Evolutionary conservation across 140 eudicot genomes (phyloP), one percentile per base, ranked within the genome.

Genomic region (Flaveria floridana): DNA sequence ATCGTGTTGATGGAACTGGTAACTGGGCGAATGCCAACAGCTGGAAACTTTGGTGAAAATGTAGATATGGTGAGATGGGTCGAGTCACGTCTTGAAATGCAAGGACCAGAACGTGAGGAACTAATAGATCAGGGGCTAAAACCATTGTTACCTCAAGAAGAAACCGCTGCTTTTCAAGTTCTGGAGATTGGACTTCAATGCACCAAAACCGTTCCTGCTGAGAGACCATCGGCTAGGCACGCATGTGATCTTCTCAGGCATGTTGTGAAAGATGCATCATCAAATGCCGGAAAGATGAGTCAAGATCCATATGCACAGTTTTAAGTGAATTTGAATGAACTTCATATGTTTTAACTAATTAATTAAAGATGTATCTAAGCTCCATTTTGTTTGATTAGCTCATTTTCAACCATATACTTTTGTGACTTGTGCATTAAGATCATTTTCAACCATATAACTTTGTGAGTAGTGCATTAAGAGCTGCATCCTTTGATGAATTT

Each of bases 41-140:
- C 80, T 30, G 90, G 85, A 68, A 85, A 78, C 47, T 93, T 93
- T 42, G 98, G 98, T 12, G 89, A 78, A 74, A 84, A 86, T 55
- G 81, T 93, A 81, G 97, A 93, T 74, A 90, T 90, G 97, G 97
- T 93, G 59, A 85, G 97, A 65, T 93, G 98, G 98, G 87, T 86
- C 0, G 96, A 90, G 78, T 81, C 93, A 3, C 84, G 66, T 15
- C 73, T 82, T 30, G 89, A 88, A 80, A 84, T 72, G 86, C 83
- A 80, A 70, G 92, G 87, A 57, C 65, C 86, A 1, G 85, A 21
- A 0, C 75, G 79, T 1, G 96, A 93, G 7, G 90, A 80, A 65
- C 78, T 94, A 25, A 82, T 94, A 30, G 99, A 90, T 82, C 86
- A 85, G 2, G 77, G 26, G 18, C 71, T 94, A 68, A 85, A 85